Evolutionary conservation across 2,329 filamentous ascomycete species (phyloP), one percentile per base, ranked within the genome.

Genomic region (Colletotrichum sp.): DNA sequence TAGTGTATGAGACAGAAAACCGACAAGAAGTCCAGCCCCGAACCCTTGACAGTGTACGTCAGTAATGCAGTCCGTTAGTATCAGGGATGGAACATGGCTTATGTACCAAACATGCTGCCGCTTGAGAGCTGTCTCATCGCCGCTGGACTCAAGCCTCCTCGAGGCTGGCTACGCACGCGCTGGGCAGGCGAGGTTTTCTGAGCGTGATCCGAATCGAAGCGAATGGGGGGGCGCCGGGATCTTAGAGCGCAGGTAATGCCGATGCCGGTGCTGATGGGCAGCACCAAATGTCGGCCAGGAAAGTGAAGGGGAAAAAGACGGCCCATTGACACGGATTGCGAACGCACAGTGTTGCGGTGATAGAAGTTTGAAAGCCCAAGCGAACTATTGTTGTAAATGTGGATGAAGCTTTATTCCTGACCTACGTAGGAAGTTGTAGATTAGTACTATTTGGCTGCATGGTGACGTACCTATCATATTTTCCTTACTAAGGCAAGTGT

Each of bases 1-100:
- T 64, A 96, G 85, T 2, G 93, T 91, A 81, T 91, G 92, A 10
- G 93, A 95, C 83, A 96, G 95, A 18, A 93, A 86, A 75, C 92
- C 92, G 30, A 96, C 88, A 0, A 93, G 85, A 36, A 96, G 80
- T 2, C 94, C 94, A 5, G 89, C 85, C n/a, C 90, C 79, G 71
- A 94, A 90, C 21, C 93, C 92, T 93, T 16, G 28, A n/a, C 44
- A 34, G 15, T 36, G 64, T 73, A 26, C 30, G n/a, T 34, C n/a
- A 15, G 21, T n/a, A 32, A 34, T 16, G 9, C 21, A 13, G 21
- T 7, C 34, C 26, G 9, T 16, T 24, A 7, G 28, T 63, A 24
- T 16, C 13, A 10, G 49, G n/a, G 12, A 64, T 10, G 24, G 18
- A 26, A 26, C 18, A 44, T 34, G 24, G n/a, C n/a, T n/a, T 16